Base-by-base conservation (phyloP, 2,329 filamentous ascomycete species). In the Fusarium buharicum region DNA sequence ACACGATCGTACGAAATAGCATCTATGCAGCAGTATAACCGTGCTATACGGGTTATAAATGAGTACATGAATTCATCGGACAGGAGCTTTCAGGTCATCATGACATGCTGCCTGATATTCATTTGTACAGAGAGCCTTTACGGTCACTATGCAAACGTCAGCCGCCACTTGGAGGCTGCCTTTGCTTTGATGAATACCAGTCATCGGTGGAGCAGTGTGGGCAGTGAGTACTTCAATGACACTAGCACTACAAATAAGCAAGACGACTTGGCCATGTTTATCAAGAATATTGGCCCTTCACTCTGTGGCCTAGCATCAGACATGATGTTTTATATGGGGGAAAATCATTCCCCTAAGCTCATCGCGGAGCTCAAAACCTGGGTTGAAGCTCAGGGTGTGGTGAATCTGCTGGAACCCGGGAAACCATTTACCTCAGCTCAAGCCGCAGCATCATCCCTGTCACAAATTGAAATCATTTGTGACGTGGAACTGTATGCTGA, bases 21-120 rank as follows among this genome's bases (percentile, higher is more conserved):
- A 2, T 56, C 57, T 1, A 18, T 57, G 1, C 22, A 49, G 2
- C 59, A 62, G 8, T 62, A 62, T 4, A 62, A 59, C 8, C 44
- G 39, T 4, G 59, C 59, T 0, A 62, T 62, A 2, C 31, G 11
- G 1, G 27, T 55, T 0, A 48, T 59, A 38, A 27, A 37, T 2
- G 27, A 59, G 11, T 59, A 59, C 1, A 59, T 59, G 55, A 27
- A 12, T 8, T 48, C 37, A 1, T 43, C 52, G 0, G 36, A 44
- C 0, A 49, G 24, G 5, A 45, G 54, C 8, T 13, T 62, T 0
- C 40, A 62, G 18, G 50, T 54, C 2, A 44, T 59, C 13, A 4
- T 62, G 1, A 62, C 50, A 1, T 62, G 59, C 5, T 62, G 59
- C 3, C 2, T 62, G 5, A 36, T 62, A 12, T 62, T 62, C 4